Conservation (phyloP, 345 rosid species). For the Anastatica hierochuntica region DNA sequence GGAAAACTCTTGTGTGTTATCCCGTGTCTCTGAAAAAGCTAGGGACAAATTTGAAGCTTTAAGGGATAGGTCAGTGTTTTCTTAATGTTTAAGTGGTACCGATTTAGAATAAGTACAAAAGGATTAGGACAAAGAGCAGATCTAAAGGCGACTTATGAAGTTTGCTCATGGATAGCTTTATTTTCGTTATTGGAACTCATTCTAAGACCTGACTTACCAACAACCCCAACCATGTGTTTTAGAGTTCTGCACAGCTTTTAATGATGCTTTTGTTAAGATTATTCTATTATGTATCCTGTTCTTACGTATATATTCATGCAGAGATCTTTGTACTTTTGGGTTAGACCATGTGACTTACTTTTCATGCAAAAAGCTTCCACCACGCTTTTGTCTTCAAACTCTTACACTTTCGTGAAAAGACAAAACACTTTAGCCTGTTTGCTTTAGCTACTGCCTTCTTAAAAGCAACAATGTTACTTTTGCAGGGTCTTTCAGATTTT, state of each 20-base stretch:
- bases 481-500: slow-evolving; percentile 22
- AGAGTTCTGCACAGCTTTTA: slow-evolving; percentile 25
- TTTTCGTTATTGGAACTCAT: slow-evolving; percentile 25
- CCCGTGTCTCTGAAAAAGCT: slow-evolving; percentile 4
- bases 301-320: slow-evolving; percentile 34
- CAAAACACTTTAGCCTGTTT: slow-evolving; percentile 18
- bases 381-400: slow-evolving; percentile 22
- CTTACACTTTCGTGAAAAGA: slow-evolving; percentile 23
- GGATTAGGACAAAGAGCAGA: slow-evolving; percentile 23
- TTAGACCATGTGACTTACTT: slow-evolving; percentile 32
- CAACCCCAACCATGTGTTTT: slow-evolving; percentile 37
- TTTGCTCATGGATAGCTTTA: slow-evolving; percentile 23
- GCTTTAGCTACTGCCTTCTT: slow-evolving; percentile 21
- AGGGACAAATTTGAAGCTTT: slow-evolving; percentile 6
- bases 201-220: slow-evolving; percentile 31
- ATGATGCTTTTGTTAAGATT: slow-evolving; percentile 27
- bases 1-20: background rate
- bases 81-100: slow-evolving; percentile 12
- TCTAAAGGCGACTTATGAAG: slow-evolving; percentile 27
- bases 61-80: slow-evolving; percentile 8
- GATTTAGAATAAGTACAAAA: slow-evolving; percentile 21
- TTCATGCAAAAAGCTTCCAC: slow-evolving; percentile 33
- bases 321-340: slow-evolving; percentile 24
- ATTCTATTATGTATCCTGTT: slow-evolving; percentile 19
- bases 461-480: slow-evolving; percentile 25